Percentiles rank a stretch among this genome's conserved stretches.
phyloP scores from a whole-genome alignment of 139 green algal genomes.

The Tetraselmis striata region DNA sequence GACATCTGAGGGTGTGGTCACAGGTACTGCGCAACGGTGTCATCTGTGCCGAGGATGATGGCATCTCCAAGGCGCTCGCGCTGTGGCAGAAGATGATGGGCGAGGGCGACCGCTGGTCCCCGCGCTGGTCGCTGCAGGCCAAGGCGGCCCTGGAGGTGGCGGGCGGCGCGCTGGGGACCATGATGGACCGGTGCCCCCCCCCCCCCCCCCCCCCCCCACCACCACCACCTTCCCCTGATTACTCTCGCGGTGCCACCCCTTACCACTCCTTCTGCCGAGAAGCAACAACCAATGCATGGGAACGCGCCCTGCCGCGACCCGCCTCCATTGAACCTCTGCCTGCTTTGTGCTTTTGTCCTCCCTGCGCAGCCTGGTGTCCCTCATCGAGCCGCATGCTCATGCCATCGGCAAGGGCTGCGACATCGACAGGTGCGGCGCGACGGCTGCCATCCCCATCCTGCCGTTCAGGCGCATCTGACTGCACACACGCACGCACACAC shows the following conservation, averaged over 20 bases:
- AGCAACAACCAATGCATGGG: too few relatives aligned
- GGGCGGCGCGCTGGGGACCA: not conserved
- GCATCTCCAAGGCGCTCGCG: conserved; percentile 39
- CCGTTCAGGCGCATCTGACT: too few relatives aligned
- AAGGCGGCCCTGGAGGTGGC: not conserved
- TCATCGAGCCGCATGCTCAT: conserved; percentile 8
- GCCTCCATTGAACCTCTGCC: too few relatives aligned
- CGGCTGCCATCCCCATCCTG: too few relatives aligned
- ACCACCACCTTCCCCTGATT: not conserved
- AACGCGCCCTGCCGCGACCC: too few relatives aligned
- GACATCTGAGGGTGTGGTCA: too few relatives aligned
- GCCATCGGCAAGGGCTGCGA: conserved; percentile 9
- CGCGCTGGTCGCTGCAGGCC: not conserved
- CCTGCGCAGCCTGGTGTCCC: not conserved
- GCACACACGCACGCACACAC: too few relatives aligned
- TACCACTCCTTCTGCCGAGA: too few relatives aligned
- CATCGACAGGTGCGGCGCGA: not conserved
- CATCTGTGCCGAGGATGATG: conserved; percentile 39
- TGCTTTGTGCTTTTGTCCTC: too few relatives aligned
- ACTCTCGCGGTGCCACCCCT: too few relatives aligned
- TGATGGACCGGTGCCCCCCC: not conserved
- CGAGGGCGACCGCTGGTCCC: conserved; percentile 14
- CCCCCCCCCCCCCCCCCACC: too few relatives aligned
- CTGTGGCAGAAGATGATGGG: conserved; percentile 37
- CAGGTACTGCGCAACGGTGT: conserved; percentile 55